Evolutionary conservation across 2,329 filamentous ascomycete genomes (phyloP).

Genomic region (Fusarium pininemorale): DNA sequence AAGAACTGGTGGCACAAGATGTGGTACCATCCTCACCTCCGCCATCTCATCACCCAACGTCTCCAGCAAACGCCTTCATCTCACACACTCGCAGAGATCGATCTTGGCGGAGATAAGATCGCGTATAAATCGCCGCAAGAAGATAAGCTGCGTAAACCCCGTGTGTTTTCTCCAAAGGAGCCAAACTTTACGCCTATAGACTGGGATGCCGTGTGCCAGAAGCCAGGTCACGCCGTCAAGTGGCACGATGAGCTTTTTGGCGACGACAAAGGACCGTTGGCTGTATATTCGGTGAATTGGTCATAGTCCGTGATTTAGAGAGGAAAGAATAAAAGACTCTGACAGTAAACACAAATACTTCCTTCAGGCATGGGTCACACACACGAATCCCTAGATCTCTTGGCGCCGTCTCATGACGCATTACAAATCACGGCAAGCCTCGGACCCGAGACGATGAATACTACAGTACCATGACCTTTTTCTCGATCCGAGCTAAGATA

Average conservation of each 20-base stretch:
- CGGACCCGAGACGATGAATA: not conserved
- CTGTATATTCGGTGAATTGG: not conserved
- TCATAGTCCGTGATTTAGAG: not conserved
- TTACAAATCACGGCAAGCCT: slow-evolving; percentile 1
- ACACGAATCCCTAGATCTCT: not conserved
- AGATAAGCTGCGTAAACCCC: slow-evolving; percentile 16
- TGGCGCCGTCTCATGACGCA: slow-evolving; percentile 11
- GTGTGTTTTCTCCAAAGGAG: slow-evolving; percentile 38
- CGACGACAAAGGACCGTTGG: slow-evolving; percentile 45
- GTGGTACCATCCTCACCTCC: slow-evolving; percentile 49
- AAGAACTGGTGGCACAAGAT: slow-evolving; percentile 49
- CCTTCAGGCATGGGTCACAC: not conserved
- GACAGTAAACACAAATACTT: not conserved
- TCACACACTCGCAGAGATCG: slow-evolving; percentile 24
- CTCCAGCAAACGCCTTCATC: slow-evolving; percentile 17
- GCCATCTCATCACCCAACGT: slow-evolving; percentile 43
- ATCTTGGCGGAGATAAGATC: slow-evolving; percentile 9
- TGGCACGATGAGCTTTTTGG: slow-evolving; percentile 50
- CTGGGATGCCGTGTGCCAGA: slow-evolving; percentile 50
- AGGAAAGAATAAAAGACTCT: not conserved
- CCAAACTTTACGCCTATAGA: slow-evolving; percentile 37
- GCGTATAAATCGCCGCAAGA: slow-evolving; percentile 40
- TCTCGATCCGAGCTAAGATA: not conserved
- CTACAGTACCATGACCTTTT: not conserved
- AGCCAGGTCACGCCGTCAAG: slow-evolving; percentile 26